These are phyloP conservation scores for Clarireedia homoeocarpa DNA, from an alignment of 2,329 filamentous ascomycete species.

Conservation along the genomic window DNA sequence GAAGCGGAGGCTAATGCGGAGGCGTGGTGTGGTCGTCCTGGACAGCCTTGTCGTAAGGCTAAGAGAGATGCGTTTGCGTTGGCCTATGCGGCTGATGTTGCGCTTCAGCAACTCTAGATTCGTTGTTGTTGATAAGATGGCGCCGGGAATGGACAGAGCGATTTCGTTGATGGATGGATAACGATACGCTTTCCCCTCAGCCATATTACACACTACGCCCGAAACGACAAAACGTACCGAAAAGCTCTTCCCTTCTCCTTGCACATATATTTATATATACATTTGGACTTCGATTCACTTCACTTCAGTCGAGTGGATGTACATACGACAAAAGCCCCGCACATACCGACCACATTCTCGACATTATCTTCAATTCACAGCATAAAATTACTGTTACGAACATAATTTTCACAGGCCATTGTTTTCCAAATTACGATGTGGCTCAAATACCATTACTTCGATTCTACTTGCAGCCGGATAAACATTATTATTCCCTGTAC, in stretches of 20 bases:
- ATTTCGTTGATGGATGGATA: not conserved
- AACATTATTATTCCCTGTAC: too few relatives aligned
- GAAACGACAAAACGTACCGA: too few relatives aligned
- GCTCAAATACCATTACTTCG: not conserved
- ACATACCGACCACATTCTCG: not conserved
- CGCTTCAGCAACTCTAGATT: constrained; percentile 9
- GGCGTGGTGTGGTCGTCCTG: constrained; percentile 13
- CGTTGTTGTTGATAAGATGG: not conserved
- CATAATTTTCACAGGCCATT: too few relatives aligned
- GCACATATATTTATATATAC: too few relatives aligned
- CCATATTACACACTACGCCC: too few relatives aligned
- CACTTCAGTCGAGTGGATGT: too few relatives aligned
- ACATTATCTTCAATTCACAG: not conserved
- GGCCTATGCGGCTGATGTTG: constrained; percentile 13
- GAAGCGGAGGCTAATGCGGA: constrained; percentile 13
- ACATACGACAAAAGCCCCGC: too few relatives aligned
- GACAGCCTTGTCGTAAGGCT: constrained; percentile 18
- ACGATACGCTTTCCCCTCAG: not conserved
- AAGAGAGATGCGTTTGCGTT: constrained; percentile 12
- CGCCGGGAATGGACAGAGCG: not conserved
- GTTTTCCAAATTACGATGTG: not conserved
- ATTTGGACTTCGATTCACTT: too few relatives aligned
- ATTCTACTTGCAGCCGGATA: too few relatives aligned
- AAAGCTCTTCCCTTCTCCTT: too few relatives aligned
- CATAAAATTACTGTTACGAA: too few relatives aligned